Percentiles rank a stretch among this genome's conserved stretches.
These are phyloP conservation scores for Debaryomyces sp. DNA, from an alignment of 1,139 yeast genomes.

Conservation along the genomic window DNA sequence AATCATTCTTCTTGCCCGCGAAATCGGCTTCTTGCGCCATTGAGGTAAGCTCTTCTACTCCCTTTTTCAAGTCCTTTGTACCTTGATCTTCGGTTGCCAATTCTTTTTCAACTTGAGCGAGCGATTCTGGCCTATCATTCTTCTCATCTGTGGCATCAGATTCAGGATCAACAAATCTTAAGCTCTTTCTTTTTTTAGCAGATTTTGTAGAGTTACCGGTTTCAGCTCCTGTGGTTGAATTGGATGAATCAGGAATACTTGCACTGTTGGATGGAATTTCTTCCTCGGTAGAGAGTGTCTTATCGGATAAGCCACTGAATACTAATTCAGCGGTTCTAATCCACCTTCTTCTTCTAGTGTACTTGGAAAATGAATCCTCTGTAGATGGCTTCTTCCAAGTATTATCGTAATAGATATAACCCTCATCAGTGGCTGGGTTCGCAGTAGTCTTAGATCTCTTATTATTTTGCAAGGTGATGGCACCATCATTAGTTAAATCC, in stretches of 20 bases:
- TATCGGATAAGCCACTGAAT: conserved; percentile 26
- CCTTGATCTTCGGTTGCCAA: conserved; percentile 10
- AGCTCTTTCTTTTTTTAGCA: conserved; percentile 34
- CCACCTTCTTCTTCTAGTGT: conserved; percentile 95
- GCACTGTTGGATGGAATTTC: conserved; percentile 7
- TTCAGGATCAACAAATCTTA: conserved; percentile 40
- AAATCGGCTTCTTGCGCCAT: background rate
- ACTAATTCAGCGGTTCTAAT: conserved; percentile 89
- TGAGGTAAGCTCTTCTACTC: background rate
- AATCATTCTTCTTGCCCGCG: conserved; percentile 3
- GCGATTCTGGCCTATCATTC: conserved; percentile 14
- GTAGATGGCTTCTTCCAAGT: conserved; percentile 92
- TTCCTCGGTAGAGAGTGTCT: conserved; percentile 13
- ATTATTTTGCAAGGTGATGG: conserved; percentile 67
- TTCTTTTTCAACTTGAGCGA: conserved; percentile 12
- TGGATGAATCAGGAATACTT: background rate
- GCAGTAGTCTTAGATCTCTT: conserved; percentile 71
- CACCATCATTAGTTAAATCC: conserved; percentile 87
- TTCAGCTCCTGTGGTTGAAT: conserved; percentile 1
- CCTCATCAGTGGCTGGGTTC: conserved; percentile 79
- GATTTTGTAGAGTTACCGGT: conserved; percentile 11
- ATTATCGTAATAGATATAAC: conserved; percentile 85
- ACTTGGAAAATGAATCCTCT: conserved; percentile 86
- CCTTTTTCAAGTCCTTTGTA: background rate
- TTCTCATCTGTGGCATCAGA: conserved; percentile 14